Evolutionary conservation across 2,329 filamentous ascomycete species (phyloP), one percentile per base, ranked within the genome.

Genomic region (Pseudocercospora macadamiae): DNA sequence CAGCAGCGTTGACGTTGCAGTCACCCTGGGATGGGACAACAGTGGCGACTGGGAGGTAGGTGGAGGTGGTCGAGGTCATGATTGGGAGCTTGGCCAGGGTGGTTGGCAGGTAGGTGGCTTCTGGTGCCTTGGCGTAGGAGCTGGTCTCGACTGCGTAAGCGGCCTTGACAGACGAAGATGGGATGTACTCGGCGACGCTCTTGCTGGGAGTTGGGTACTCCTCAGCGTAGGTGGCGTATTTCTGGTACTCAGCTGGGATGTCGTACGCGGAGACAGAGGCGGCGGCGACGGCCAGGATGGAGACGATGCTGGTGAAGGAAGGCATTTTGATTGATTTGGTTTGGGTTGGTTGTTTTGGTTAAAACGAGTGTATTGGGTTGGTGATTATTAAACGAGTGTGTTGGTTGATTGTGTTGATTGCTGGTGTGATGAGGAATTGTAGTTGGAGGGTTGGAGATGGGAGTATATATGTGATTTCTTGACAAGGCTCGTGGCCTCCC

Each of bases 231-330:
- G n/a, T n/a, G n/a, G n/a, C n/a, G n/a, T 32, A 32, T 6, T 7
- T 32, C 6, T 7, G 6, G 28, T 32, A 32, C 28, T 32, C 12
- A 12, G 28, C 6, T 25, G 42, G 42, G 42, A 8, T n/a, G 19
- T 28, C 23, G 8, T 16, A 21, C 9, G 42, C 42, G 14, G 26
- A n/a, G 42, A 14, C 42, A 14, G 23, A 4, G 42, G 37, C 5
- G 37, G 42, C 12, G 42, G 42, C 42, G 18, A 47, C 42, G 18
- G 42, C 42, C 42, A 47, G 42, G 42, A 47, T 47, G 42, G 42
- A 47, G 42, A 47, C 42, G 42, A 47, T 47, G 42, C 42, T 47
- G 23, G 42, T 25, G 42, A 47, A 47, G 42, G 42, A 47, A 47
- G 42, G 42, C 42, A 47, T 47, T 47, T 47, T 47, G 16, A 23